Conservation (phyloP, 1,284 basidiomycete species). For the Naganishia liquefaciens region DNA sequence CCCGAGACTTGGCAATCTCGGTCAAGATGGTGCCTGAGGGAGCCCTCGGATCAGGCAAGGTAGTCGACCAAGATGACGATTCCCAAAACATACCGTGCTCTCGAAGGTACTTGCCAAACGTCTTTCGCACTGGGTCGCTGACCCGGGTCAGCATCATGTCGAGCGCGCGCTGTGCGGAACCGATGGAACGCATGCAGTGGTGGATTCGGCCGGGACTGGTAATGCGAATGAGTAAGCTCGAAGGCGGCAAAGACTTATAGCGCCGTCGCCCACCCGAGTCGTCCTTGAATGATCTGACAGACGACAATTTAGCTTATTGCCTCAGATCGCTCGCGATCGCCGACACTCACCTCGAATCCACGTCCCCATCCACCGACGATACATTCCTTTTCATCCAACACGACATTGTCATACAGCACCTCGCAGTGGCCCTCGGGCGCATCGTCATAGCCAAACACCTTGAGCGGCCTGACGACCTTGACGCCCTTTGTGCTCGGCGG, state of each 20-base stretch:
- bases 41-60: neutral
- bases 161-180: constrained; percentile 78
- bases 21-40: constrained; percentile 75
- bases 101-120: constrained; percentile 87
- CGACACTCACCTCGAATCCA: constrained; percentile 73
- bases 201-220: constrained; percentile 88
- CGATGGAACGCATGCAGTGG: constrained; percentile 97
- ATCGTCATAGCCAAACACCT: constrained; percentile 90
- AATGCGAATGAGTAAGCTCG: neutral
- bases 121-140: constrained; percentile 83
- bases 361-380: constrained; percentile 88
- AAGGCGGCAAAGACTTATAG: neutral
- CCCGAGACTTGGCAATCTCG: constrained; percentile 86
- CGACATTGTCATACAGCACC: constrained; percentile 89
- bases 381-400: constrained; percentile 64
- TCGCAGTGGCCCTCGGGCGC: constrained; percentile 96
- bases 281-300: constrained; percentile 86
- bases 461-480: constrained; percentile 85
- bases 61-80: neutral
- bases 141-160: constrained; percentile 89
- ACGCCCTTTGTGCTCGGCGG: constrained; percentile 85
- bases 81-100: constrained; percentile 70
- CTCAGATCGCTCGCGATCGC: neutral
- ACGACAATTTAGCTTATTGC: neutral
- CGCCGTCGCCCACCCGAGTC: constrained; percentile 69